Base-by-base conservation (phyloP, 306 rosid species). In the Ammopiptanthus mongolicus region DNA sequence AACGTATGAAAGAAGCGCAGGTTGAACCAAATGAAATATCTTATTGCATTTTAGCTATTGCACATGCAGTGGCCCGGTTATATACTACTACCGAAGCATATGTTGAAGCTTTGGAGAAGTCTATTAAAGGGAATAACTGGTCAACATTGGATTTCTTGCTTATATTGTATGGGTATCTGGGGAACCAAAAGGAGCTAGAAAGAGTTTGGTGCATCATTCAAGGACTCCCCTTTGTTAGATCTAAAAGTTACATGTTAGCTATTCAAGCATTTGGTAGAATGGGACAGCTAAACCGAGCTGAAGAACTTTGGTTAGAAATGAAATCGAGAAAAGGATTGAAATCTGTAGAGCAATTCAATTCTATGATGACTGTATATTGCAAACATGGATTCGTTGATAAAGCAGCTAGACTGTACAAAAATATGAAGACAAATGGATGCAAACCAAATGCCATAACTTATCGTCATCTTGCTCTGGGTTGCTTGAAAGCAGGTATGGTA, bases 291-390 rank as follows among this genome's bases (percentile, higher is more conserved):
- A 81, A 55, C 71, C 90, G 80, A 46, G 98, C 90, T 2, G 92
- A 91, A 88, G 93, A 91, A 76, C 84, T 95, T 61, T 91, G 98
- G 97, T 75, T 75, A 36, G 96, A 95, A 81, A 92, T 90, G 97
- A 76, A 88, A 78, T 84, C 84, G 2, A 33, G 31, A 29, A 87
- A 86, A 78, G 91, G 87, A 47, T 78, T 90, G 81, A 90, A 81
- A 69, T 74, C 96, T 53, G 74, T 85, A 3, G 97, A 95, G 74
- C 91, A 88, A 73, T 92, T 86, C 83, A 95, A 92, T 78, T 87
- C 90, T 41, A 84, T 92, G 77, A 82, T 95, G 36, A 84, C 96
- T 44, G 91, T 90, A 14, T 90, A 87, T 62, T 84, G 96, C 89
- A 87, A 74, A 70, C 90, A 88, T 37, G 96, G 99, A 65, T 44